phyloP scores from a whole-genome alignment of 257 asterid species.

The Salvia rosmarinus region DNA sequence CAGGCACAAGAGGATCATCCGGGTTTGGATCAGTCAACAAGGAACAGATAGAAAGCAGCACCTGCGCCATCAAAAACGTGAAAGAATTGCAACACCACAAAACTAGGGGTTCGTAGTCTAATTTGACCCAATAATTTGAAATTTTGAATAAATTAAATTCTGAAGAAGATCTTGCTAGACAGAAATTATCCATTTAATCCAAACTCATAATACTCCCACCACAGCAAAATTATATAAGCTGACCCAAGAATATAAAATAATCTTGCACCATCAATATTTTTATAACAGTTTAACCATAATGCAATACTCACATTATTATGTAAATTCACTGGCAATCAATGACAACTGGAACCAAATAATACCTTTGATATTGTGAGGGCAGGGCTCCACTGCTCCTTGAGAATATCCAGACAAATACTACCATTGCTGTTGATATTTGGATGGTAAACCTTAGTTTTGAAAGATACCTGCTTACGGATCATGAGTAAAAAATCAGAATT shows the following conservation, averaged over 20 bases:
- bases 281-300: neutral
- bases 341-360: neutral
- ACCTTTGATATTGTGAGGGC: slow-evolving; percentile 59
- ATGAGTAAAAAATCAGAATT: neutral
- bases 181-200: neutral
- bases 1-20: slow-evolving; percentile 85
- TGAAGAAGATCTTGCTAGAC: neutral
- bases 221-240: neutral
- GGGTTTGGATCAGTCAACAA: slow-evolving; percentile 87
- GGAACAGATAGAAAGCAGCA: slow-evolving; percentile 76
- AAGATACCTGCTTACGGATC: slow-evolving; percentile 42
- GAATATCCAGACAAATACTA: slow-evolving; percentile 56
- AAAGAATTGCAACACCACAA: neutral
- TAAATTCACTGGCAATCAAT: neutral
- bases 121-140: slow-evolving; percentile 1
- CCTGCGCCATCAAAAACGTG: slow-evolving; percentile 43
- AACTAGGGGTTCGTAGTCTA: neutral
- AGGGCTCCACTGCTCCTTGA: slow-evolving; percentile 63
- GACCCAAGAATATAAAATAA: neutral
- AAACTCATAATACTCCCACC: neutral
- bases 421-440: slow-evolving; percentile 59
- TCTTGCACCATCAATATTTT: neutral
- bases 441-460: slow-evolving; percentile 56
- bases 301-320: neutral
- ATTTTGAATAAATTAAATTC: neutral